phyloP scores from a whole-genome alignment of 2,329 filamentous ascomycete species.

The Venturia asperata region DNA sequence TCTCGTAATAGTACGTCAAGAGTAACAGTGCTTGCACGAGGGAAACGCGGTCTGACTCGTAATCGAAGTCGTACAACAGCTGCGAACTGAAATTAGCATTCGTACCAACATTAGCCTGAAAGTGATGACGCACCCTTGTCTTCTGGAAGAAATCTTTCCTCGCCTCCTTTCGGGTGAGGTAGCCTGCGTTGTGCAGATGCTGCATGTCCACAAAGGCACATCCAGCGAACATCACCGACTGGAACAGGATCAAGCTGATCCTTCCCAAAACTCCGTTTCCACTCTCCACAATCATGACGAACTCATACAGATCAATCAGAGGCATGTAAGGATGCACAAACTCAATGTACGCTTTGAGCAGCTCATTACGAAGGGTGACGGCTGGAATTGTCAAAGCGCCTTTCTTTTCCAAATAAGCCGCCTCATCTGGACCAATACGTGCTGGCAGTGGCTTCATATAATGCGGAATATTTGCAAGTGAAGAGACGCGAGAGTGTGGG shows the following conservation, averaged over 20 bases:
- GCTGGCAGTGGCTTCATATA: constrained; percentile 76
- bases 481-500: constrained; percentile 6
- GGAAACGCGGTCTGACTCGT: constrained; percentile 81
- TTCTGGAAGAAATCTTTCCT: constrained; percentile 85
- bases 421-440: constrained; percentile 72
- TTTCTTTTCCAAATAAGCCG: constrained; percentile 75
- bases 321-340: constrained; percentile 95
- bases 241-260: constrained; percentile 80
- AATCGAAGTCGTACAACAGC: constrained; percentile 91
- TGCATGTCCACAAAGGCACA: constrained; percentile 81
- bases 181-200: constrained; percentile 69
- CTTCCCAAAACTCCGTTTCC: constrained; percentile 63
- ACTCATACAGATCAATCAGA: constrained; percentile 61
- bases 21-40: constrained; percentile 82
- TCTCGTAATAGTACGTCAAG: constrained; percentile 98
- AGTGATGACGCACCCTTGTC: constrained; percentile 58
- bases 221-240: constrained; percentile 90
- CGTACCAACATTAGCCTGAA: neutral
- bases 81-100: constrained; percentile 29
- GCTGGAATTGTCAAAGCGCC: constrained; percentile 74
- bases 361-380: constrained; percentile 63
- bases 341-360: constrained; percentile 76
- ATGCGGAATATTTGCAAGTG: constrained; percentile 35
- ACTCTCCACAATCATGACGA: constrained; percentile 53
- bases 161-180: constrained; percentile 68